phyloP scores from a whole-genome alignment of 1,139 yeast genomes.

The Lodderomyces elongisporus region DNA sequence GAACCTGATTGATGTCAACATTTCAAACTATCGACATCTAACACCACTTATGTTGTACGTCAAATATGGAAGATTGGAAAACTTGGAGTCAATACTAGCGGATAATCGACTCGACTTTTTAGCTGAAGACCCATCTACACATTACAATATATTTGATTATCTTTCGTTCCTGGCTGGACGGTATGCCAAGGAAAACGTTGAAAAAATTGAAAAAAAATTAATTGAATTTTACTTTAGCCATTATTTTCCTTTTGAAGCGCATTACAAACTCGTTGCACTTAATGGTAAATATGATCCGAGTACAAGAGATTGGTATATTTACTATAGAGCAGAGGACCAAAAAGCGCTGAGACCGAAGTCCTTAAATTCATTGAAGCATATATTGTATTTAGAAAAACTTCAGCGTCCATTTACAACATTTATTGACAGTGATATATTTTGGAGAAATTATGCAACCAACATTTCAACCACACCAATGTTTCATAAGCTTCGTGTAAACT shows the following conservation, averaged over 20 bases:
- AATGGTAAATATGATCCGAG: conserved; percentile 34
- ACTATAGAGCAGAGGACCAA: conserved; percentile 17
- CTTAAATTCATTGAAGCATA: conserved; percentile 37
- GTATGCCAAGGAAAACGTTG: conserved; percentile 26
- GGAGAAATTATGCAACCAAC: conserved; percentile 30
- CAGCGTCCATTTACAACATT: conserved; percentile 33
- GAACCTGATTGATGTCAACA: conserved; percentile 53
- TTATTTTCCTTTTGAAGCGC: conserved; percentile 19
- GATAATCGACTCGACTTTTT: conserved; percentile 44
- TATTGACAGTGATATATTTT: conserved; percentile 34
- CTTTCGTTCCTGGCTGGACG: conserved; percentile 33
- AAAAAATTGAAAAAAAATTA: conserved; percentile 38
- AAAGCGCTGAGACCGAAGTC: conserved; percentile 17
- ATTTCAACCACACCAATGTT: conserved; percentile 28
- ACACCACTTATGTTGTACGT: conserved; percentile 71
- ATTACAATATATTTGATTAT: conserved; percentile 43
- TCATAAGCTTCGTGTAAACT: conserved; percentile 39
- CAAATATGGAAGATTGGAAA: conserved; percentile 62
- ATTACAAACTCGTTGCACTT: conserved; percentile 20
- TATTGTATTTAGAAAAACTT: conserved; percentile 27
- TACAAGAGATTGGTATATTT: conserved; percentile 33
- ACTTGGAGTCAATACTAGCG: conserved; percentile 43
- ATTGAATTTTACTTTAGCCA: conserved; percentile 33
- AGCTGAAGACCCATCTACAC: conserved; percentile 37
- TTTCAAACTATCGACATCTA: conserved; percentile 51